phyloP scores from a whole-genome alignment of 1,284 basidiomycete species.

The Golubevia sp. region DNA sequence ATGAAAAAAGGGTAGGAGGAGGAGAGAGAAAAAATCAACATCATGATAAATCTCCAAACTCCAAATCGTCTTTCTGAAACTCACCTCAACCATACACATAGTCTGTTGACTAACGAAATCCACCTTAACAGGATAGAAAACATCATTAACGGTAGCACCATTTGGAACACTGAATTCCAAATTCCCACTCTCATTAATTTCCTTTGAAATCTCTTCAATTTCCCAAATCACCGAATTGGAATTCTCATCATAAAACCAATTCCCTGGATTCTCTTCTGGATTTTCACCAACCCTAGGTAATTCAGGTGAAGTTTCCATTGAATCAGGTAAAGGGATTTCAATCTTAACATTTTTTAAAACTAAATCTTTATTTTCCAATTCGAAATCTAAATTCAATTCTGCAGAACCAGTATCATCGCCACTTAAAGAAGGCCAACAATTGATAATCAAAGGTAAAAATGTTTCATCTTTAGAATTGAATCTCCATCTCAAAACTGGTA shows the following conservation, averaged over 20 bases:
- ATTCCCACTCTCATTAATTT: constrained; percentile 16
- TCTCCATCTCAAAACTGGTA: constrained; percentile 48
- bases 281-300: constrained; percentile 23
- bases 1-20: not conserved
- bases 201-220: constrained; percentile 24
- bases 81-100: constrained; percentile 16
- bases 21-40: constrained; percentile 3
- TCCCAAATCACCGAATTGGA: constrained; percentile 31
- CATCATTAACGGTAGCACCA: constrained; percentile 40
- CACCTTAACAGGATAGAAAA: constrained; percentile 52
- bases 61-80: not conserved
- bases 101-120: constrained; percentile 42
- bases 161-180: constrained; percentile 39
- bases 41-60: not conserved
- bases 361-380: constrained; percentile 38
- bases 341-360: constrained; percentile 37
- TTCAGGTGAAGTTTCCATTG: constrained; percentile 20
- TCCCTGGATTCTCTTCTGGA: constrained; percentile 26
- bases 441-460: constrained; percentile 42
- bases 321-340: constrained; percentile 38
- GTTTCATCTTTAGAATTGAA: constrained; percentile 53
- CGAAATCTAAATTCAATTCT: constrained; percentile 54
- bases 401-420: constrained; percentile 33
- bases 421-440: constrained; percentile 50
- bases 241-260: not conserved